Evolutionary conservation across 805 yeast species (phyloP).

Genomic region (Nakazawaea ambrosiae): DNA sequence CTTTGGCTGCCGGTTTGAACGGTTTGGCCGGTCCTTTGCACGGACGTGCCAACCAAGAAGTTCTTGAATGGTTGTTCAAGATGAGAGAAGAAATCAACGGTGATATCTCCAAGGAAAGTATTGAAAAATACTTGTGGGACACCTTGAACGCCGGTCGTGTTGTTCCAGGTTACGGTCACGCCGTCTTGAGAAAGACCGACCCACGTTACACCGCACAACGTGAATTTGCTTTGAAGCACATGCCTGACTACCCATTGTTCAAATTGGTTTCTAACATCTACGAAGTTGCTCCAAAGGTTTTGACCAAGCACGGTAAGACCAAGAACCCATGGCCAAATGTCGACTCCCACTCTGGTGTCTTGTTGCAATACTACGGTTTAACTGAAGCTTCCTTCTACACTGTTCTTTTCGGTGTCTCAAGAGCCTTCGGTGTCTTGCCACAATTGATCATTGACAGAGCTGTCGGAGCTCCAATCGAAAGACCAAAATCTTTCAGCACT

Average conservation of each 20-base stretch:
- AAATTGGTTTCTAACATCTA: slow-evolving; percentile 70
- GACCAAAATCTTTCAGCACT: slow-evolving; percentile 91
- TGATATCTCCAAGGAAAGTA: slow-evolving; percentile 58
- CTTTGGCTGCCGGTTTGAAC: slow-evolving; percentile 75
- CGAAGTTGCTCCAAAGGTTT: slow-evolving; percentile 77
- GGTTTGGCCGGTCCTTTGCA: slow-evolving; percentile 87
- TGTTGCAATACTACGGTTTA: slow-evolving; percentile 79
- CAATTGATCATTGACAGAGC: slow-evolving; percentile 84
- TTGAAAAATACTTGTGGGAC: slow-evolving; percentile 73
- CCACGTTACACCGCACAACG: slow-evolving; percentile 85
- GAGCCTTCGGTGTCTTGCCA: slow-evolving; percentile 82
- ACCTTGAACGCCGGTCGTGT: slow-evolving; percentile 78
- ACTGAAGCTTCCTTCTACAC: slow-evolving; percentile 81
- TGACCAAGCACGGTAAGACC: slow-evolving; percentile 81
- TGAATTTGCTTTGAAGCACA: slow-evolving; percentile 67
- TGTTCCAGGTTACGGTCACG: slow-evolving; percentile 87
- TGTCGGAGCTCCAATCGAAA: slow-evolving; percentile 74
- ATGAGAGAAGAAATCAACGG: slow-evolving; percentile 64
- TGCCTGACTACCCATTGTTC: slow-evolving; percentile 76
- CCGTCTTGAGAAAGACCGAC: slow-evolving; percentile 82
- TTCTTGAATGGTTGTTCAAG: slow-evolving; percentile 70
- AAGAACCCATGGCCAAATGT: slow-evolving; percentile 94
- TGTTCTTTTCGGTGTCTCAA: slow-evolving; percentile 78
- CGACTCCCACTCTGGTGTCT: slow-evolving; percentile 82
- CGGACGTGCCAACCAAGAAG: slow-evolving; percentile 87